phyloP scores from a whole-genome alignment of 169 alveolate genomes.

The Babesia sp. region DNA sequence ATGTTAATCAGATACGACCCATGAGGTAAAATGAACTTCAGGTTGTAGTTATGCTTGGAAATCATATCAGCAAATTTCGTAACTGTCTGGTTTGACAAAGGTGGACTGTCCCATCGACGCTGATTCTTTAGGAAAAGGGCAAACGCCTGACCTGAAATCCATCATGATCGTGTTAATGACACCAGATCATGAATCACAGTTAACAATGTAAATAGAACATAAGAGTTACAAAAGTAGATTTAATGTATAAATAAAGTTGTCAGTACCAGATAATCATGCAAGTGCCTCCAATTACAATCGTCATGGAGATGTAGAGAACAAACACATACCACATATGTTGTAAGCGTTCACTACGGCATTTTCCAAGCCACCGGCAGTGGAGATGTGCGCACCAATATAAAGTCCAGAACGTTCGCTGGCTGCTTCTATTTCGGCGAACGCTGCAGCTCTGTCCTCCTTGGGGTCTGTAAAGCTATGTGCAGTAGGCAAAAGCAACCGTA shows the following conservation, averaged over 20 bases:
- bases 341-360: conserved; percentile 78
- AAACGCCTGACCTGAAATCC: conserved; percentile 80
- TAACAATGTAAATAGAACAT: not conserved
- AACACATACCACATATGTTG: conserved; percentile 74
- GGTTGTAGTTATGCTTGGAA: conserved; percentile 67
- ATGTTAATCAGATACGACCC: conserved; percentile 86
- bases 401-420: conserved; percentile 61
- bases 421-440: conserved; percentile 34
- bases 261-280: not conserved
- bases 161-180: not conserved
- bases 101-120: conserved; percentile 86
- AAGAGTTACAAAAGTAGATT: not conserved
- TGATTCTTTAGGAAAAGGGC: conserved; percentile 86
- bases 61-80: conserved; percentile 70
- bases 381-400: conserved; percentile 87
- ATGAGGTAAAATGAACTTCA: conserved; percentile 81
- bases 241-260: no score
- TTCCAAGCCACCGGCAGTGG: conserved; percentile 89
- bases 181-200: no score
- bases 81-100: conserved; percentile 71
- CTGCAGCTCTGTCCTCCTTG: conserved; percentile 48
- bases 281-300: no score
- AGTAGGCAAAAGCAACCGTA: not conserved
- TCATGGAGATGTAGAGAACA: no score
- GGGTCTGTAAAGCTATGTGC: conserved; percentile 41